Conservation (phyloP, 306 rosid species). For the Corylus heterophylla region DNA sequence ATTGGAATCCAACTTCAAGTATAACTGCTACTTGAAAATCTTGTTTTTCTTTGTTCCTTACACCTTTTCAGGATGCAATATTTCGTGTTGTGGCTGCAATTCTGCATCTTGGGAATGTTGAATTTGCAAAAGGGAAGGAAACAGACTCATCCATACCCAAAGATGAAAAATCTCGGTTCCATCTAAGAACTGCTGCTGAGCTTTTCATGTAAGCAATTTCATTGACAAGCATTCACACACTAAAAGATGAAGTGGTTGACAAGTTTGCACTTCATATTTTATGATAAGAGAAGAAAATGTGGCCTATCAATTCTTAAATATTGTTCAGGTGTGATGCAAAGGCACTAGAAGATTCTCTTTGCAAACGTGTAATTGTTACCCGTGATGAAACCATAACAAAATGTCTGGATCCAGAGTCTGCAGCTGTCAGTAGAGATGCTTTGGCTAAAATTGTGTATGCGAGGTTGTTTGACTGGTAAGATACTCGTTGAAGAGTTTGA, state of each 20-base stretch:
- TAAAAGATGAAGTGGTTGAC: constrained; percentile 19
- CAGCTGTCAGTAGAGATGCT: constrained; percentile 93
- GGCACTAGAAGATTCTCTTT: constrained; percentile 95
- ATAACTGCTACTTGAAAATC: constrained; percentile 28
- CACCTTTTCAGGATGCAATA: constrained; percentile 73
- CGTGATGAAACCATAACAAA: constrained; percentile 95
- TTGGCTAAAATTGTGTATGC: constrained; percentile 92
- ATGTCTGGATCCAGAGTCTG: constrained; percentile 92
- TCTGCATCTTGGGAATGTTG: constrained; percentile 96
- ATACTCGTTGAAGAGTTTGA: constrained; percentile 18
- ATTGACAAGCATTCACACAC: constrained; percentile 27
- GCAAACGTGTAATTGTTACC: constrained; percentile 96
- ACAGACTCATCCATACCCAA: constrained; percentile 84
- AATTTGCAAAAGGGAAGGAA: constrained; percentile 91
- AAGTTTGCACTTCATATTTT: constrained; percentile 30
- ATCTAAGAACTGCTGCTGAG: constrained; percentile 84
- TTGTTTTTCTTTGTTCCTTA: constrained; percentile 16
- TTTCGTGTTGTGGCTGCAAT: constrained; percentile 98
- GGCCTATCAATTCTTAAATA: constrained; percentile 11
- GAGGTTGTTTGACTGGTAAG: constrained; percentile 96
- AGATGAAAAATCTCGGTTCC: constrained; percentile 87
- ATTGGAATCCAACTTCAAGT: constrained; percentile 23
- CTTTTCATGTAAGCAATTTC: constrained; percentile 68
- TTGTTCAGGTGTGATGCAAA: constrained; percentile 89
- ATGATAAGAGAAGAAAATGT: constrained; percentile 23